Percentiles rank a stretch among this genome's conserved stretches.
phyloP scores from a whole-genome alignment of 495 filamentous ascomycete genomes.

The Choiromyces venosus region DNA sequence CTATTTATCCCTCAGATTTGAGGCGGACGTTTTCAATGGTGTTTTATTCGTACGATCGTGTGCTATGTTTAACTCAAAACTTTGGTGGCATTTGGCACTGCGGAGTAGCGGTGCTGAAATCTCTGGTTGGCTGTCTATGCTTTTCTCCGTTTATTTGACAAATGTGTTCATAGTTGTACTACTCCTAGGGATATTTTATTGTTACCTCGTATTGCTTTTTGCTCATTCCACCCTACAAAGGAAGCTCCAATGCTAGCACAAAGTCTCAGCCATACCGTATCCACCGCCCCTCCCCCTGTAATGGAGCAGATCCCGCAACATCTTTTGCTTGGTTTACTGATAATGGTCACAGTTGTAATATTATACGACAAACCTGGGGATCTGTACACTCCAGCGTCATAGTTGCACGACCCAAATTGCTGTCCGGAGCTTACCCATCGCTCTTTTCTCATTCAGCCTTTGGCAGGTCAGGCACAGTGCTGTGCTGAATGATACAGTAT shows the following conservation, averaged over 20 bases:
- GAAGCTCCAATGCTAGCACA: background rate
- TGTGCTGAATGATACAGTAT: background rate
- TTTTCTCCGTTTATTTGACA: background rate
- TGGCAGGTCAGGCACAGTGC: background rate
- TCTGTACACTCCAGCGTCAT: background rate
- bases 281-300: background rate
- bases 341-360: background rate
- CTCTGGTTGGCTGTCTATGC: background rate
- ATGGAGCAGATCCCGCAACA: background rate
- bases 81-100: background rate
- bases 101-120: background rate
- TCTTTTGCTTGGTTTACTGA: background rate
- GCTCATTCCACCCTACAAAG: background rate
- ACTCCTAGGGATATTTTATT: background rate
- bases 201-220: background rate
- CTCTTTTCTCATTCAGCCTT: background rate
- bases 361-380: background rate
- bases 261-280: background rate
- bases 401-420: background rate
- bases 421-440: background rate
- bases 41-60: background rate
- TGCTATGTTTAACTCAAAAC: background rate
- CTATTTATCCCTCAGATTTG: background rate
- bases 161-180: background rate
- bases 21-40: background rate